Conservation (phyloP, 805 yeast species). For the Zygosaccharomyces bisporus region DNA sequence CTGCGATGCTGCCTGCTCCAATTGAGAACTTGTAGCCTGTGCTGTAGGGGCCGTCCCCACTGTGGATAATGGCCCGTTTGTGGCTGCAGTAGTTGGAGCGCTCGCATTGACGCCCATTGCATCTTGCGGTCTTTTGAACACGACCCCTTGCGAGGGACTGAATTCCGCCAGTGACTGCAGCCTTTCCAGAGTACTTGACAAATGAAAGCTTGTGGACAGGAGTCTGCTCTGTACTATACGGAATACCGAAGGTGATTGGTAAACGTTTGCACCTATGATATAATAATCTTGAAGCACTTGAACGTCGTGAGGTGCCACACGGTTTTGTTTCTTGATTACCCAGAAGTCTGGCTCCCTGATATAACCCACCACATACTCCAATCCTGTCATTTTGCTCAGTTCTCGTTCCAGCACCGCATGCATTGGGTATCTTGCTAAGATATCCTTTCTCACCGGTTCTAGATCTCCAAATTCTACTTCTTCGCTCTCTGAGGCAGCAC, state of each 20-base stretch:
- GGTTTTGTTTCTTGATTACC: constrained; percentile 79
- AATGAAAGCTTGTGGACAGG: constrained; percentile 43
- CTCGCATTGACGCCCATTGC: constrained; percentile 13
- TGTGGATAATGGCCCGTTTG: constrained; percentile 12
- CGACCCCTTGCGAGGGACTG: constrained; percentile 56
- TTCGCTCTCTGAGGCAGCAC: constrained; percentile 8
- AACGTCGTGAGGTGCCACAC: constrained; percentile 43
- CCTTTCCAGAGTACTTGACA: constrained; percentile 46
- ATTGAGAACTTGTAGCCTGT: constrained; percentile 15
- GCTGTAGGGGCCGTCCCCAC: constrained; percentile 14
- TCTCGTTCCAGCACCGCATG: constrained; percentile 48
- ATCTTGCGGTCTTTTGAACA: constrained; percentile 19
- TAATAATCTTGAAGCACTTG: constrained; percentile 70
- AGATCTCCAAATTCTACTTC: constrained; percentile 21
- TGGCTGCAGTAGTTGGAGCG: constrained; percentile 14
- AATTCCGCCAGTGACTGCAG: constrained; percentile 50
- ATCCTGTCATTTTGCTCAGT: constrained; percentile 73
- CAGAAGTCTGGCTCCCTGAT: constrained; percentile 89
- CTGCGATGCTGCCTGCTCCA: constrained; percentile 13
- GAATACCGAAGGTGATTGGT: constrained; percentile 79
- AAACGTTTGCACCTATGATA: constrained; percentile 86
- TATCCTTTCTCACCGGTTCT: constrained; percentile 25
- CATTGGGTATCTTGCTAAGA: constrained; percentile 28
- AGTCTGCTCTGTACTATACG: constrained; percentile 71
- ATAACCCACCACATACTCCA: constrained; percentile 73